Base-by-base conservation (phyloP, 176 grass and related monocot genomes). In the Musa beccarii region DNA sequence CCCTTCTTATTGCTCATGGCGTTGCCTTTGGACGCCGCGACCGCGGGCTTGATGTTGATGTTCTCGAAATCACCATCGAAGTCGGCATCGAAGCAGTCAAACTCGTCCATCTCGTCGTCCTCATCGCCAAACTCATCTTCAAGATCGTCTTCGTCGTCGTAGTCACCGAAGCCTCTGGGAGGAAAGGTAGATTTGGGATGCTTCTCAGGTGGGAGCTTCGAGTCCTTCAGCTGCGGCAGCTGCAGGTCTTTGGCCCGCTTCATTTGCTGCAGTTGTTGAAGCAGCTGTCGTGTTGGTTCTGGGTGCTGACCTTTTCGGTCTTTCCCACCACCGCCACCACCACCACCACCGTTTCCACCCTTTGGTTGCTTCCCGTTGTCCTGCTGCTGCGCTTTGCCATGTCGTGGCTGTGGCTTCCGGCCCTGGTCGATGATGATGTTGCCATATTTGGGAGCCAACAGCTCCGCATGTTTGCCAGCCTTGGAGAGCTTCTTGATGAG, bases 401-500 rank as follows among this genome's bases (percentile, higher is more conserved):
- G 74, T 72, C 80, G 57, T 16, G 20, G 79, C n/a, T 82, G 83
- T 16, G 85, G 78, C 78, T 89, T 93, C 10, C 88, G 90, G 14
- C 78, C 71, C 71, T 90, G 89, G 83, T 67, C 77, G 43, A 79
- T 10, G 24, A 9, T 54, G 54, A 34, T 28, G 21, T 9, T 24
- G 62, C 62, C 22, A 24, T 54, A 69, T 80, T 93, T 93, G 51
- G 90, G 70, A 59, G 85, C 86, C 82, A 90, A 85, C 10, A 98
- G 88, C 80, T 86, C 82, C 0, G 90, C 90, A 0, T 89, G 90
- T 77, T 98, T 98, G 56, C 95, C 90, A 9, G 84, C 88, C 78
- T 87, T 98, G 80, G 87, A 84, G 5, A 98, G 86, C 73, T 93
- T 93, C 77, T 93, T 91, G 1, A 98, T 89, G 57, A 98, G 87